Conservation (phyloP, 768 basidiomycete species). For the Candolleomyces aberdarensis region DNA sequence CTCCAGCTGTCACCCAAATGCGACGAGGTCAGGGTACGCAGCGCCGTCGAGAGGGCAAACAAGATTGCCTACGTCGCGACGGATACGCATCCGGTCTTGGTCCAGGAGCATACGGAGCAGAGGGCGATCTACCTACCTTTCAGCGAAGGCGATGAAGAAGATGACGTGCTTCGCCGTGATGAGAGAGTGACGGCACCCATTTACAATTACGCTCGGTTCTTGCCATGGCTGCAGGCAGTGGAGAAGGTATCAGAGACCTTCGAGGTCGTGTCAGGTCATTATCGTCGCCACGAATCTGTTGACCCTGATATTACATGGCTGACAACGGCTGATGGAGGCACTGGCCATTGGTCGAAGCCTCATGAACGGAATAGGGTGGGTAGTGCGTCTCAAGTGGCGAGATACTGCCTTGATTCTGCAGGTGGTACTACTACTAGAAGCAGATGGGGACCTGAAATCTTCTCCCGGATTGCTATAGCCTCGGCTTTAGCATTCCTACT, state of each 20-base stretch:
- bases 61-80: conserved; percentile 19
- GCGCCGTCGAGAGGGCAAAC: conserved; percentile 28
- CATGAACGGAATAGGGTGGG: neutral
- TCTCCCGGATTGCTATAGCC: conserved; percentile 11
- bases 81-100: neutral
- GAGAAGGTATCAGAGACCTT: conserved; percentile 12
- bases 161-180: conserved; percentile 5
- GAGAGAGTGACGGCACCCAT: conserved; percentile 17
- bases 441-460: conserved; percentile 8
- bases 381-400: neutral
- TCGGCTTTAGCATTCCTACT: conserved; percentile 15
- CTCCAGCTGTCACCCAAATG: conserved; percentile 38
- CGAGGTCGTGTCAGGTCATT: conserved; percentile 6
- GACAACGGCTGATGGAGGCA: no score
- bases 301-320: conserved; percentile 1
- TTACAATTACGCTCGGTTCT: conserved; percentile 20
- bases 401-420: no score
- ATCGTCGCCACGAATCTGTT: conserved; percentile 6
- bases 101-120: neutral
- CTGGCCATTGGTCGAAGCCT: neutral
- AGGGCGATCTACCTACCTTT: neutral
- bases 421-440: neutral
- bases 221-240: conserved; percentile 16
- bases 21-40: conserved; percentile 26
- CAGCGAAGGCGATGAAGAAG: conserved; percentile 1